These are phyloP conservation scores for Cladobotryum protrusum DNA, from an alignment of 2,329 filamentous ascomycete species.

Conservation along the genomic window DNA sequence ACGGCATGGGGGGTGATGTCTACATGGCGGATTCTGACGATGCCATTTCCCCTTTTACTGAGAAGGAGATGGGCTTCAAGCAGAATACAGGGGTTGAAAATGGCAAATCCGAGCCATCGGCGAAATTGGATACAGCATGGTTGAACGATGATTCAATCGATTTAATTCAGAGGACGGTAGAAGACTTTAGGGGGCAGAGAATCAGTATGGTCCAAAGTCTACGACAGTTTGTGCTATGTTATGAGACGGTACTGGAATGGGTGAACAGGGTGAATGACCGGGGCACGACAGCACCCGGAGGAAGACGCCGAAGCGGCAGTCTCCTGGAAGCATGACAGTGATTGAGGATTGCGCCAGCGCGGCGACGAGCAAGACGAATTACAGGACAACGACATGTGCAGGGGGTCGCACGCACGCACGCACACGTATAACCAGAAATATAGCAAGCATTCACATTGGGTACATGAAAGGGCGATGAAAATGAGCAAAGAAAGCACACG, in stretches of 20 bases:
- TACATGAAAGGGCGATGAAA: no score
- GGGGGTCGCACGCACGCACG: no score
- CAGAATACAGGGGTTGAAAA: conserved; percentile 14
- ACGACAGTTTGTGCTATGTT: conserved; percentile 90
- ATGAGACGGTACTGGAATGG: conserved; percentile 93
- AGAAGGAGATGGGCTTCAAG: conserved; percentile 19
- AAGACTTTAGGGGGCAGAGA: conserved; percentile 82
- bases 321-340: conserved; percentile 20
- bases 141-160: conserved; percentile 66
- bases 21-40: conserved; percentile 34
- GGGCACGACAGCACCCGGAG: conserved; percentile 13
- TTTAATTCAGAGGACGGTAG: conserved; percentile 78
- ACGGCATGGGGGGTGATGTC: conserved; percentile 39
- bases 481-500: no score
- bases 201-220: conserved; percentile 96
- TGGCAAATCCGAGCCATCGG: conserved; percentile 7
- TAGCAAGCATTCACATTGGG: no score
- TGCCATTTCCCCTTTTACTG: conserved; percentile 23
- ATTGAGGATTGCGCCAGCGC: neutral
- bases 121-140: conserved; percentile 52
- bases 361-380: no score
- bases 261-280: conserved; percentile 45
- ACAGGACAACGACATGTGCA: no score
- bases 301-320: conserved; percentile 27
- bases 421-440: no score